A percentile compares a stretch with the other conserved stretches of the same genome.
phyloP scores from a whole-genome alignment of 805 yeast genomes.

The Schwanniomyces sp. region DNA sequence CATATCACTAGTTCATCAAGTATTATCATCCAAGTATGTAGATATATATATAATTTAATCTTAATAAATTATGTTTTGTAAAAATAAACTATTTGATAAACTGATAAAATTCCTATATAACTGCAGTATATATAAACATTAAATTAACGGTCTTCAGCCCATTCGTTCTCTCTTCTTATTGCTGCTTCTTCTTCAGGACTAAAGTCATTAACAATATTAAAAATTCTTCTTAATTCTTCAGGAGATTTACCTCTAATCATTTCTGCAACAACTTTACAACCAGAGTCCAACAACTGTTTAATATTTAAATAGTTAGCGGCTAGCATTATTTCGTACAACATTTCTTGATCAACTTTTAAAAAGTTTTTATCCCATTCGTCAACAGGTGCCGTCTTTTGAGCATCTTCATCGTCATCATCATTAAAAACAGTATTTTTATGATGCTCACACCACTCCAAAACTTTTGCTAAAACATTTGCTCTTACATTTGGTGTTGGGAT shows the following conservation, averaged over 20 bases:
- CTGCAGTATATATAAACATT: background rate
- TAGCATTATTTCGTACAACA: conserved; percentile 75
- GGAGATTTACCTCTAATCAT: conserved; percentile 81
- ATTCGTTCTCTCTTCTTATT: conserved; percentile 81
- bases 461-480: conserved; percentile 82
- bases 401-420: conserved; percentile 78
- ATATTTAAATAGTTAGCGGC: conserved; percentile 83
- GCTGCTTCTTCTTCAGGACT: conserved; percentile 89
- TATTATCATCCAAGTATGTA: too few relatives aligned
- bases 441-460: conserved; percentile 95
- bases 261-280: conserved; percentile 80
- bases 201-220: conserved; percentile 79
- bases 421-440: conserved; percentile 80
- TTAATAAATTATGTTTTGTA: too few relatives aligned
- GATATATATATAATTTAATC: too few relatives aligned
- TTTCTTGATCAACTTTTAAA: conserved; percentile 88
- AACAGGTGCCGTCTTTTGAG: conserved; percentile 85
- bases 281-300: conserved; percentile 72
- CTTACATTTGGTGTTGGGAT: conserved; percentile 91
- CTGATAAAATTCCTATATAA: too few relatives aligned
- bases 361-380: conserved; percentile 96
- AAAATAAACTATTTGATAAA: too few relatives aligned
- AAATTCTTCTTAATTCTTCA: conserved; percentile 76
- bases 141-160: conserved; percentile 79
- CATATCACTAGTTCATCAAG: too few relatives aligned